These are phyloP conservation scores for Salix koriyanagi DNA, from an alignment of 345 rosid genomes.

Conservation along the genomic window DNA sequence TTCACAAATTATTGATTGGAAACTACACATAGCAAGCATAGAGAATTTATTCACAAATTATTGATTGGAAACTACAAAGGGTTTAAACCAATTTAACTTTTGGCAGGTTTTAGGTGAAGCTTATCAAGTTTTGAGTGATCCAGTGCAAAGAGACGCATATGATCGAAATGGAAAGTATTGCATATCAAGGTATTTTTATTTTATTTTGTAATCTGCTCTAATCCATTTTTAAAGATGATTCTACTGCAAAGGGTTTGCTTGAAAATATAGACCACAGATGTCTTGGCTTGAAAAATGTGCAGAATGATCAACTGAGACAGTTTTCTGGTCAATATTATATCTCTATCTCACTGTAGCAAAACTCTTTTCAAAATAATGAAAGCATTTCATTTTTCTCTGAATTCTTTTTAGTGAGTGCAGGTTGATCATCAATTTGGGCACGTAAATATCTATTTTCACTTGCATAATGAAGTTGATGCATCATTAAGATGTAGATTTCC, in stretches of 20 bases:
- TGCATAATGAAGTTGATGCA: neutral
- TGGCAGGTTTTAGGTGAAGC: constrained; percentile 67
- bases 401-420: no score
- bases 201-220: neutral
- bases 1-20: neutral
- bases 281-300: neutral
- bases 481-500: neutral
- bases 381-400: neutral
- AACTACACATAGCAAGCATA: neutral
- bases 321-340: neutral
- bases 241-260: neutral
- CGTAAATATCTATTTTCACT: neutral
- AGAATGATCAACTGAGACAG: neutral
- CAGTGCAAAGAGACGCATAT: constrained; percentile 55
- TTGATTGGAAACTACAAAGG: neutral
- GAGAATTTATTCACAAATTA: neutral
- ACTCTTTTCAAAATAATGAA: neutral
- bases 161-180: constrained; percentile 53
- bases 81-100: neutral
- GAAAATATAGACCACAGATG: neutral
- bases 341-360: neutral
- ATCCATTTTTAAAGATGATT: neutral
- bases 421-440: neutral
- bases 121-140: constrained; percentile 68
- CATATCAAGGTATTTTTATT: constrained; percentile 40